These are phyloP conservation scores for Xylaria palmicola DNA, from an alignment of 495 filamentous ascomycete genomes.

Conservation along the genomic window DNA sequence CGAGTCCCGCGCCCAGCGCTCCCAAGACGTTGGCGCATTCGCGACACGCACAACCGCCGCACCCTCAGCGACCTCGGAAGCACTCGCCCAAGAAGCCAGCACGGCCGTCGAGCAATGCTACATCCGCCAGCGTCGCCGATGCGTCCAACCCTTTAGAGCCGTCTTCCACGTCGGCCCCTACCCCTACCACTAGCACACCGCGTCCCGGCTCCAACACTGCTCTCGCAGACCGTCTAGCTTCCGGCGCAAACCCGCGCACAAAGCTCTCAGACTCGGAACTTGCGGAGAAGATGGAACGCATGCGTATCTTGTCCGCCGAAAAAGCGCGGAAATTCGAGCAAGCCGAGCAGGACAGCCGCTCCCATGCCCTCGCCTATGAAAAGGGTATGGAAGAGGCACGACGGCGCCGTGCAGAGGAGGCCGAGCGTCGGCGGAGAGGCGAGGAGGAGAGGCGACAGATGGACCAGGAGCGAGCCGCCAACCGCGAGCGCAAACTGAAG, in stretches of 20 bases:
- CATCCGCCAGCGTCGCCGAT: constrained; percentile 6
- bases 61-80: constrained; percentile 23
- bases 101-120: constrained; percentile 6
- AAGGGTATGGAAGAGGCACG: constrained; percentile 51
- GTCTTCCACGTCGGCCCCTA: constrained; percentile 2
- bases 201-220: constrained; percentile 35
- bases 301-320: constrained; percentile 46
- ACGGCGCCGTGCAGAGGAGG: constrained; percentile 44
- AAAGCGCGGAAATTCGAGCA: constrained; percentile 51
- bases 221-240: constrained; percentile 37
- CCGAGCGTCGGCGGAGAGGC: constrained; percentile 32
- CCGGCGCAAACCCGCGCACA: constrained; percentile 47
- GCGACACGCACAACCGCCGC: constrained; percentile 32
- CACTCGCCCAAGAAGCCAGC: constrained; percentile 22
- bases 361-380: constrained; percentile 50
- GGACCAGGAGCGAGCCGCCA: constrained; percentile 50
- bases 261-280: constrained; percentile 56
- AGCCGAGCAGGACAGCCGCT: constrained; percentile 49
- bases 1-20: constrained; percentile 4
- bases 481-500: constrained; percentile 48
- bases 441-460: constrained; percentile 46
- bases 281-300: constrained; percentile 49
- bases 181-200: background rate
- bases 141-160: constrained; percentile 9
- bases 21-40: constrained; percentile 39